Evolutionary conservation across 495 filamentous ascomycete species (phyloP), one percentile per base, ranked within the genome.

Genomic region (Penicillium ucsense): DNA sequence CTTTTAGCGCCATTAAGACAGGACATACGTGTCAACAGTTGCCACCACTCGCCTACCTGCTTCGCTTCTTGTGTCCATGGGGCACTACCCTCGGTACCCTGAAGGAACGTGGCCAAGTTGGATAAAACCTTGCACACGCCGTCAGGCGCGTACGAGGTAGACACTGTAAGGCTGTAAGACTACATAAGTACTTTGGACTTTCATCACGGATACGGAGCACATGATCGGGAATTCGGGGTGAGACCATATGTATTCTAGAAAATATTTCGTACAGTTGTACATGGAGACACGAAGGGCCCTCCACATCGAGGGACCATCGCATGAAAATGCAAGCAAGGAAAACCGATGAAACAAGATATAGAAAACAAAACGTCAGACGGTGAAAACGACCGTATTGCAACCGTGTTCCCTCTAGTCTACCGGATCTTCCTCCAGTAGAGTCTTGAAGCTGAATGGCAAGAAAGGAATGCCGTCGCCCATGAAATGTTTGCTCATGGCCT

Each of bases 401-500:
- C 1, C 20, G 20, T 2, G 20, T 31, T 38, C 35, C 51, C 32
- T 41, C 56, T 66, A 78, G 48, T 82, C 79, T 31, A 77, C 70
- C 38, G 78, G 74, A 46, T 91, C 86, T 63, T 95, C 89, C 64
- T 98, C 92, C 47, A 98, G 66, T 52, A 96, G 66, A 12, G 80
- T 73, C 71, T 83, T 82, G 63, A 97, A 97, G 59, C 85, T 89
- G 65, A 98, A 97, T 6, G 92, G 92, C 56, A 84, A 73, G 69
- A 99, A 97, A 35, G 89, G 74, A 62, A 92, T 77, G 38, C 92
- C 92, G 46, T 89, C 89, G 51, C 94, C 94, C 63, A 96, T 85
- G 72, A 96, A 95, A 73, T 96, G 94, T 70, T 98, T 98, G 70
- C 88, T 92, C 81, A 97, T 96, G n/a, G 92, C 89, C 65, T 99